Evolutionary conservation across 257 asterid species (phyloP).

Genomic region (Paraleonurus japonicus): DNA sequence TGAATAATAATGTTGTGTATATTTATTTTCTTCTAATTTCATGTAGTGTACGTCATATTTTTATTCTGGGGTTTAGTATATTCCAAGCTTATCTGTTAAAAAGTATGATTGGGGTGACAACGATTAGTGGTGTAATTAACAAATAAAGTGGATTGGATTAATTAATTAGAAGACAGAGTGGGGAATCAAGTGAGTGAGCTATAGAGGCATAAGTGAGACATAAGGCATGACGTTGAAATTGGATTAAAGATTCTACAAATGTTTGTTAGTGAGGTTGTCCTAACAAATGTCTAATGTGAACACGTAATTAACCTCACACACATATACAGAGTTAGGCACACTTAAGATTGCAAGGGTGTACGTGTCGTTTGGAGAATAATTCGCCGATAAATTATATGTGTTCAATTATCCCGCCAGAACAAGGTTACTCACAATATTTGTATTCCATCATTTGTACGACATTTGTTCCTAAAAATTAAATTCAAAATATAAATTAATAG

Average conservation of each 20-base stretch:
- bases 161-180: constrained; percentile 5
- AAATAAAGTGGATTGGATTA: background rate
- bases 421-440: background rate
- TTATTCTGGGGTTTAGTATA: background rate
- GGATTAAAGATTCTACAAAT: constrained; percentile 14
- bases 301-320: constrained; percentile 23
- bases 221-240: constrained; percentile 18
- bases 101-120: constrained; percentile 22
- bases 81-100: constrained; percentile 16
- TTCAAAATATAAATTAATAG: no score
- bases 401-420: background rate
- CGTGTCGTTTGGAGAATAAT: constrained; percentile 6
- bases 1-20: no score
- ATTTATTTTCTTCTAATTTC: no score
- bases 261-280: constrained; percentile 23
- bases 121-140: background rate
- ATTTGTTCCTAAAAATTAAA: no score
- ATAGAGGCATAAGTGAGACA: constrained; percentile 13
- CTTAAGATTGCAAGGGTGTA: background rate
- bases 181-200: constrained; percentile 15
- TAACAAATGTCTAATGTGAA: constrained; percentile 19
- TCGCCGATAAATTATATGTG: constrained; percentile 1
- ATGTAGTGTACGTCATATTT: no score
- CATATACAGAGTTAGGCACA: constrained; percentile 24
- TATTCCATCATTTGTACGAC: no score